Conservation (phyloP, 1,139 yeast species). For the Yamadazyma sp. region DNA sequence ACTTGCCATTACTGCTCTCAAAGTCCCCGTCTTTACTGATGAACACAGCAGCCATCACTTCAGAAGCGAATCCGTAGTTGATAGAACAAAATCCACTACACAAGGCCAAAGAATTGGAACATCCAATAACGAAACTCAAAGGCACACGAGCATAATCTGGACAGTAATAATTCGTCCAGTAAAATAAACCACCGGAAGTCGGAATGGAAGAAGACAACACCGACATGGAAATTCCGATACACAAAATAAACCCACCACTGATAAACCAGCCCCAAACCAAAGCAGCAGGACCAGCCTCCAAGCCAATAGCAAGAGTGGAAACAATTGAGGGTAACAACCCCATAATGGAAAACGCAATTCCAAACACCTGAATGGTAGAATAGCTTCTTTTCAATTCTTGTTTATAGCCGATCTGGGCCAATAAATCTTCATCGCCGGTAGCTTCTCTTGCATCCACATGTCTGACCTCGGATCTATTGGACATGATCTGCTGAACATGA, state of each 20-base stretch:
- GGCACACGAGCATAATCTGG: conserved; percentile 34
- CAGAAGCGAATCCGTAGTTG: conserved; percentile 39
- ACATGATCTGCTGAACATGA: conserved; percentile 23
- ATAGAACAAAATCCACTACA: conserved; percentile 39
- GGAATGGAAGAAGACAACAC: conserved; percentile 70
- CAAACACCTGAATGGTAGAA: conserved; percentile 50
- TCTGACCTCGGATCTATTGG: conserved; percentile 27
- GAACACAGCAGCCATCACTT: conserved; percentile 34
- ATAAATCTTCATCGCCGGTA: conserved; percentile 42
- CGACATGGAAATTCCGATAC: conserved; percentile 61
- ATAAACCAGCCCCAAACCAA: conserved; percentile 74
- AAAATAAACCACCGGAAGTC: conserved; percentile 70
- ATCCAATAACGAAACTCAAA: conserved; percentile 46
- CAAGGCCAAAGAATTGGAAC: conserved; percentile 36
- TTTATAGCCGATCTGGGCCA: conserved; percentile 55
- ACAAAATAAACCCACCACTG: conserved; percentile 54
- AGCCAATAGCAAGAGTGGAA: conserved; percentile 31
- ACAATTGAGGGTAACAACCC: conserved; percentile 50
- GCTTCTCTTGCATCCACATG: conserved; percentile 26
- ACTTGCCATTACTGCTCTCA: conserved; percentile 27
- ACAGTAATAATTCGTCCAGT: conserved; percentile 46
- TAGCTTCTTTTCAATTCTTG: conserved; percentile 50
- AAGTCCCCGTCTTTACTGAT: conserved; percentile 33
- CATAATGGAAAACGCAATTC: conserved; percentile 55
- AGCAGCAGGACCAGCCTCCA: conserved; percentile 45